Evolutionary conservation across 495 filamentous ascomycete genomes (phyloP).

Genomic region (Trichoderma gamsii): DNA sequence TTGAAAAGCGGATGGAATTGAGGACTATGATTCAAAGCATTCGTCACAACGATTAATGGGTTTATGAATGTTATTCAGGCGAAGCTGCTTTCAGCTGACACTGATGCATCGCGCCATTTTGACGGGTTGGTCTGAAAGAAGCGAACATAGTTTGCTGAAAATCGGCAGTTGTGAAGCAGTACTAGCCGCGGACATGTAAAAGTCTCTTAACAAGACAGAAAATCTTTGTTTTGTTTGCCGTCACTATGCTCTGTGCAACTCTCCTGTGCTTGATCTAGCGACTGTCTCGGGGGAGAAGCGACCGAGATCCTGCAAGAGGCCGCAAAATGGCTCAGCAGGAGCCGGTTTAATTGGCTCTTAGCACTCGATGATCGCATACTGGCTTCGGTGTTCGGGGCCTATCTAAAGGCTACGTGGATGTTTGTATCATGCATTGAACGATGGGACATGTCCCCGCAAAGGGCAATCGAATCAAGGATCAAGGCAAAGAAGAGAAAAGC

Average conservation of each 20-base stretch:
- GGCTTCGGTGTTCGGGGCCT: background rate
- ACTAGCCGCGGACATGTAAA: background rate
- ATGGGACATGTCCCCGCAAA: no score
- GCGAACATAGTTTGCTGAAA: background rate
- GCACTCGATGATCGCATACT: background rate
- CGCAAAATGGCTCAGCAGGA: background rate
- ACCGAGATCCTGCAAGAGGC: conserved; percentile 1
- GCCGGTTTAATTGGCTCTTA: background rate
- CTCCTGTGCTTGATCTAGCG: background rate
- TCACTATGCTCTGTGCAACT: background rate
- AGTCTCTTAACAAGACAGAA: background rate
- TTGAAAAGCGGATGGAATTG: background rate
- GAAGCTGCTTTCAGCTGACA: background rate
- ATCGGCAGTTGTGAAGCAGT: background rate
- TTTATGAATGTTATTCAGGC: background rate
- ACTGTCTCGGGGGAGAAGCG: conserved; percentile 10
- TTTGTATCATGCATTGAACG: background rate
- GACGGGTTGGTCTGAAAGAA: background rate
- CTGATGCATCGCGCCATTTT: background rate
- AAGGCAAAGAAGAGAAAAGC: no score
- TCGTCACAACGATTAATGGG: background rate
- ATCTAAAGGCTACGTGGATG: background rate
- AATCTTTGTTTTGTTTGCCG: background rate
- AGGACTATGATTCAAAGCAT: background rate
- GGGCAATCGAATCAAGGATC: no score